Percentiles rank a stretch among this genome's conserved stretches.
Conservation (phyloP, 208 protist species). For the Leishmania tarentolae region DNA sequence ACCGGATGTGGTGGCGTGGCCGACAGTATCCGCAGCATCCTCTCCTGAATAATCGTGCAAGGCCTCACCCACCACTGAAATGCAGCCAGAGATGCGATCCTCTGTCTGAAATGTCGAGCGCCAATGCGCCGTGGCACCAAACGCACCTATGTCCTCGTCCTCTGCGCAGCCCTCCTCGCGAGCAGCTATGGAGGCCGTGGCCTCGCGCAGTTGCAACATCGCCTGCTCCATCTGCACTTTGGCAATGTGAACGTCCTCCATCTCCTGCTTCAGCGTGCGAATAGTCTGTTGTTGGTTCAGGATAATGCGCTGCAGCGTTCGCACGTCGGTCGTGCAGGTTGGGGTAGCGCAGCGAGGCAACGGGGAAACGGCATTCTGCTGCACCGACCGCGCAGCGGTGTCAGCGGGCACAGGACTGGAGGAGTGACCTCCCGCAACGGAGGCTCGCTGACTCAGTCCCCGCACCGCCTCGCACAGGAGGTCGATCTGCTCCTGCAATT, state of each 20-base stretch:
- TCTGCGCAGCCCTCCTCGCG: not conserved
- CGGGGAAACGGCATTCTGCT: slow-evolving; percentile 17
- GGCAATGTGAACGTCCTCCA: slow-evolving; percentile 28
- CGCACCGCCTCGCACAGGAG: slow-evolving; percentile 44
- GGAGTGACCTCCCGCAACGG: slow-evolving; percentile 10
- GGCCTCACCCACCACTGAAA: not conserved
- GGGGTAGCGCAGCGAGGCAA: slow-evolving; percentile 32
- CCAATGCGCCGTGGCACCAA: slow-evolving; percentile 23
- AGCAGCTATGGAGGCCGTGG: not conserved
- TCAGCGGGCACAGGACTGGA: slow-evolving; percentile 15
- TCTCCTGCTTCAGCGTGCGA: slow-evolving; percentile 38
- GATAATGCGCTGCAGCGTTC: slow-evolving; percentile 46
- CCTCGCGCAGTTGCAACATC: slow-evolving; percentile 29
- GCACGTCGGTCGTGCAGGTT: slow-evolving; percentile 34
- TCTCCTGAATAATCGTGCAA: not conserved
- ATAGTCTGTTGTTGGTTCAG: slow-evolving; percentile 52
- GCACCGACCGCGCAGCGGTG: not conserved
- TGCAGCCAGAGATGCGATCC: slow-evolving; percentile 3
- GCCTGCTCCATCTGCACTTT: slow-evolving; percentile 30
- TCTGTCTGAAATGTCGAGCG: slow-evolving; percentile 30
- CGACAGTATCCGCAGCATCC: not conserved
- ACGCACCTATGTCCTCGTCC: slow-evolving; percentile 16
- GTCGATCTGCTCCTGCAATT: slow-evolving; percentile 33
- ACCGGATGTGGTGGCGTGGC: not conserved
- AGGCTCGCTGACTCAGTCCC: slow-evolving; percentile 42